A percentile compares a stretch with the other conserved stretches of the same genome.
Conservation (phyloP, 1,139 yeast genomes). For the Zygosaccharomyces pseudobailii region DNA sequence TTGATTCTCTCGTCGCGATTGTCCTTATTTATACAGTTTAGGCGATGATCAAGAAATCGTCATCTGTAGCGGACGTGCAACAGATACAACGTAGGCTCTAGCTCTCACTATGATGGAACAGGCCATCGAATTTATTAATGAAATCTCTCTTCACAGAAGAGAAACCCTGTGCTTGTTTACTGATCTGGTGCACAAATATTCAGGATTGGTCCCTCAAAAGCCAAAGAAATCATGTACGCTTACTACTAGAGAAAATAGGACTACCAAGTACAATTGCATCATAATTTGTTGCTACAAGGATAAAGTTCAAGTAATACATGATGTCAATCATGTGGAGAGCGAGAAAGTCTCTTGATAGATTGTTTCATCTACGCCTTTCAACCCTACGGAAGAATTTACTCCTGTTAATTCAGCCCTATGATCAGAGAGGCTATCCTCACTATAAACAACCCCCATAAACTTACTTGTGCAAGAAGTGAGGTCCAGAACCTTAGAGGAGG, state of each 20-base stretch:
- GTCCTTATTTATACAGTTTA: neutral
- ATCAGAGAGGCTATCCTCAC: constrained; percentile 19
- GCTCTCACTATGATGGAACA: constrained; percentile 1
- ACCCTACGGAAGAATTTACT: constrained; percentile 28
- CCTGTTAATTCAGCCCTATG: constrained; percentile 22
- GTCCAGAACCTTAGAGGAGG: constrained; percentile 11
- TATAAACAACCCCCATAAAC: constrained; percentile 21
- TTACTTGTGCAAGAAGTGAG: constrained; percentile 4
- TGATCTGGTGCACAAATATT: constrained; percentile 27
- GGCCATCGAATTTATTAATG: constrained; percentile 18
- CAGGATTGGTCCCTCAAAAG: constrained; percentile 23
- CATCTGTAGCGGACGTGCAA: no score
- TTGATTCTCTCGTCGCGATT: neutral
- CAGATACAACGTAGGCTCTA: neutral
- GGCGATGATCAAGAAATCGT: neutral
- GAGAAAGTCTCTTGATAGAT: constrained; percentile 21
- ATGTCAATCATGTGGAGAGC: constrained; percentile 16
- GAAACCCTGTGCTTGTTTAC: constrained; percentile 28
- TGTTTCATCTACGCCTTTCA: constrained; percentile 34
- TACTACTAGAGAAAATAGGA: constrained; percentile 25
- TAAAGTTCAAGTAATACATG: constrained; percentile 22
- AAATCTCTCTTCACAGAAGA: constrained; percentile 22
- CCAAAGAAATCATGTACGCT: constrained; percentile 28
- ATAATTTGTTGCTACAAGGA: constrained; percentile 22
- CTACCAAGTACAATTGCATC: constrained; percentile 27